Conservation (phyloP, 2,329 filamentous ascomycete genomes). For the Scedosporium minutisporum region DNA sequence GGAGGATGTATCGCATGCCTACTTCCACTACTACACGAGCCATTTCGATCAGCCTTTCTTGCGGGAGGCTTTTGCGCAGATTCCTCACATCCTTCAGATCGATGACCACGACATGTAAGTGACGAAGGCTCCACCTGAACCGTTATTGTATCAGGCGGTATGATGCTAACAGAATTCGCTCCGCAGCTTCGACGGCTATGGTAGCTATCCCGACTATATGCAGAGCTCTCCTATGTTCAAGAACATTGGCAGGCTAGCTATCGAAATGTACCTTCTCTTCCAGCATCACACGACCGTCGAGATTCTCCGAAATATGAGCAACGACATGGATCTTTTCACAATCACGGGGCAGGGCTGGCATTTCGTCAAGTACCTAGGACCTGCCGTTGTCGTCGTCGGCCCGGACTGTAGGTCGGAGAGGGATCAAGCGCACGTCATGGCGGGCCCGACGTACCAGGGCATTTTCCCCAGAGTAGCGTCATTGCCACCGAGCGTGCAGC, state of each 20-base stretch:
- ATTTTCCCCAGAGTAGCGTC: slow-evolving; percentile 92
- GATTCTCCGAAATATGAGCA: slow-evolving; percentile 78
- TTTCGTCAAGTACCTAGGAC: slow-evolving; percentile 93
- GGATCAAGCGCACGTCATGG: slow-evolving; percentile 84
- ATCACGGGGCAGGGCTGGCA: slow-evolving; percentile 98
- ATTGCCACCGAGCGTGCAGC: slow-evolving; percentile 84
- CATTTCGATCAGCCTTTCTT: slow-evolving; percentile 96
- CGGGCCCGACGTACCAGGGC: slow-evolving; percentile 92
- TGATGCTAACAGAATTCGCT: slow-evolving; percentile 8
- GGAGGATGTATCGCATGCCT: slow-evolving; percentile 90
- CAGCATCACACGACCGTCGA: slow-evolving; percentile 96
- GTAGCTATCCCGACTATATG: slow-evolving; percentile 97
- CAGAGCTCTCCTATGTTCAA: slow-evolving; percentile 96
- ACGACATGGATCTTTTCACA: slow-evolving; percentile 88
- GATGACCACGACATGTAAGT: slow-evolving; percentile 98
- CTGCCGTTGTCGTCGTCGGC: slow-evolving; percentile 80
- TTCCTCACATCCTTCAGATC: slow-evolving; percentile 84
- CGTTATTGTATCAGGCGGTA: no score
- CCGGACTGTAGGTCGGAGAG: slow-evolving; percentile 88
- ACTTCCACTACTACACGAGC: slow-evolving; percentile 98
- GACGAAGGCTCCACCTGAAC: no score
- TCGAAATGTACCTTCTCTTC: slow-evolving; percentile 97
- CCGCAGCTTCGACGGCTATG: slow-evolving; percentile 84
- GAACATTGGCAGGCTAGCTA: slow-evolving; percentile 89
- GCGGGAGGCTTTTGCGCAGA: slow-evolving; percentile 92